Evolutionary conservation across 129 eudicot species (phyloP).

Genomic region (Scalesia atractyloides): DNA sequence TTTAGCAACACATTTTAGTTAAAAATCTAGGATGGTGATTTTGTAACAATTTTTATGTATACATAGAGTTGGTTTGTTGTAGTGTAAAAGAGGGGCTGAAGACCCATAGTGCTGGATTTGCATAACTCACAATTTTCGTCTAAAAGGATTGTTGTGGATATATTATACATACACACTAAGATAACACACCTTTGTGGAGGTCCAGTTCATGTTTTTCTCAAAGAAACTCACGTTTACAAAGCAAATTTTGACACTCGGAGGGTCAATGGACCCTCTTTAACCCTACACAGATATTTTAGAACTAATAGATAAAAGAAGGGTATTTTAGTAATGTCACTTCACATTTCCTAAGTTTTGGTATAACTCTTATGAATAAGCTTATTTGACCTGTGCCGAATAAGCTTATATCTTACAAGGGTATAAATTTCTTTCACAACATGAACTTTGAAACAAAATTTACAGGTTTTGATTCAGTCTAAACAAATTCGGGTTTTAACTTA

Average conservation of each 20-base stretch:
- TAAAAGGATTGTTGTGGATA: neutral
- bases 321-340: too few species aligned
- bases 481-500: too few species aligned
- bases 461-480: too few species aligned
- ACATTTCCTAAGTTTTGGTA: too few species aligned
- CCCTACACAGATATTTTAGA: too few species aligned
- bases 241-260: neutral
- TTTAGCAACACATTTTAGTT: neutral
- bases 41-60: neutral
- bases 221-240: neutral
- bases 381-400: too few species aligned
- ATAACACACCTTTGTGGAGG: neutral
- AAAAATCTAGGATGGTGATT: conserved; percentile 4
- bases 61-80: conserved; percentile 2
- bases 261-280: too few species aligned
- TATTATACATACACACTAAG: neutral
- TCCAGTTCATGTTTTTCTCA: neutral
- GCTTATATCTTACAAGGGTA: too few species aligned
- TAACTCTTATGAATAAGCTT: too few species aligned
- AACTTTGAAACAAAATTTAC: too few species aligned
- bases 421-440: too few species aligned
- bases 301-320: too few species aligned
- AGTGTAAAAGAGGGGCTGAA: neutral
- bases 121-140: neutral
- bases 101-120: neutral